Evolutionary conservation across 306 rosid species (phyloP).

Genomic region (Corylus americana): DNA sequence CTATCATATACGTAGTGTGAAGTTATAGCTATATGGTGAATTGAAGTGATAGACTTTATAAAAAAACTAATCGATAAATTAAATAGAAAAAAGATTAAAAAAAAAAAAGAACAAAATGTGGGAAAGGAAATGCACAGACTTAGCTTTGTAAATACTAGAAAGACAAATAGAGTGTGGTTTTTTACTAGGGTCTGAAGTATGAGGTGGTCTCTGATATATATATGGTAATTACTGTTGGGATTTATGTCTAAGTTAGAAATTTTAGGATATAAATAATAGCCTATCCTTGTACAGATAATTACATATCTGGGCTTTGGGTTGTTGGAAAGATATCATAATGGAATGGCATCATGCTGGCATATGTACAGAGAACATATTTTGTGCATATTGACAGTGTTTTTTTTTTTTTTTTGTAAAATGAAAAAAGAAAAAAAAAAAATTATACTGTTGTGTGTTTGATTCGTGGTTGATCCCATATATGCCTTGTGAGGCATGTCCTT

Average conservation of each 20-base stretch:
- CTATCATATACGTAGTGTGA: not conserved
- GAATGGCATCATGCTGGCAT: not conserved
- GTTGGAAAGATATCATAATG: not conserved
- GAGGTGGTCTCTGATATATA: not conserved
- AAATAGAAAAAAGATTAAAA: not conserved
- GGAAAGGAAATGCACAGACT: not conserved
- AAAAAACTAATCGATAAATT: not conserved
- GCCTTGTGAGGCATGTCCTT: not conserved
- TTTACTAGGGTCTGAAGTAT: not conserved
- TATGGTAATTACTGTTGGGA: not conserved
- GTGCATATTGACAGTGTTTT: slow-evolving; percentile 3
- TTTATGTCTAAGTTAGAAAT: not conserved
- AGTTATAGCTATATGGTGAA: not conserved
- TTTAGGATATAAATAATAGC: not conserved
- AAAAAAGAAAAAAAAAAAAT: too few species aligned
- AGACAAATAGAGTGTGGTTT: not conserved
- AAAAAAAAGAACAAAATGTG: not conserved
- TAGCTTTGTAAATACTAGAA: not conserved
- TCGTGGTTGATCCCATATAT: not conserved
- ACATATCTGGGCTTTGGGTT: not conserved
- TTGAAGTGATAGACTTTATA: not conserved
- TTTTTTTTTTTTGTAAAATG: not conserved
- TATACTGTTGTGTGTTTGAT: not conserved
- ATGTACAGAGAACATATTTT: slow-evolving; percentile 8
- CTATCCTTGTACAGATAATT: not conserved